Evolutionary conservation across 2,329 filamentous ascomycete genomes (phyloP), one percentile per base, ranked within the genome.

Genomic region (Cytospora mali): DNA sequence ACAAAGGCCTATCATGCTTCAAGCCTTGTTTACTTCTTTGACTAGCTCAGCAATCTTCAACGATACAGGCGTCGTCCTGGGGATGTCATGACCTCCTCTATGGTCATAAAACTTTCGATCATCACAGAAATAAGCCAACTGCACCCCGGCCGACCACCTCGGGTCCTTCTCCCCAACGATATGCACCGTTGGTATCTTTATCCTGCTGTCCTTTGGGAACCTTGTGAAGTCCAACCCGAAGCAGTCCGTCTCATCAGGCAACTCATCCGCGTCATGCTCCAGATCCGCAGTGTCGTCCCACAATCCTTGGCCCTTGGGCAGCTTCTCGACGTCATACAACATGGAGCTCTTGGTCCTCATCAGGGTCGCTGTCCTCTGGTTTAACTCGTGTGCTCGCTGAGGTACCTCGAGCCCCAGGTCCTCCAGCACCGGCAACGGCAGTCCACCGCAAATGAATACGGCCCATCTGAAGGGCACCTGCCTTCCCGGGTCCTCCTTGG

Each of bases 371-470:
- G 73, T 73, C 60, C 62, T 61, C 9, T 68, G 66, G 62, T 73
- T 70, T 25, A 76, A 58, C 2, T 69, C 70, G 46, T 72, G 69
- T 3, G 76, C 75, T 25, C 68, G 66, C 13, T 67, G 64, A 14
- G 76, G 66, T 1, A 78, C 70, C 1, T 66, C 61, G 1, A 76
- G 68, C 6, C 73, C 75, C 6, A 79, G 69, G 35, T 75, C 73
- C 39, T 72, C 73, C 1, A 77, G 69, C 21, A 69, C 69, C 6
- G 66, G 62, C 31, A 79, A 69, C 13, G 76, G 72, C 46, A 79
- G 51, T 10, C 72, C 72, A 35, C 77, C 77, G 64, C 75, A 75
- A 48, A 79, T 69, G 66, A 79, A 79, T 33, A 79, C 67, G 56
- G 74, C 77, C 6, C 74, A 75, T 27, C 69, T 69, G 67, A 80